These are phyloP conservation scores for Alternaria tenuissima DNA, from an alignment of 2,329 filamentous ascomycete genomes.

Conservation along the genomic window DNA sequence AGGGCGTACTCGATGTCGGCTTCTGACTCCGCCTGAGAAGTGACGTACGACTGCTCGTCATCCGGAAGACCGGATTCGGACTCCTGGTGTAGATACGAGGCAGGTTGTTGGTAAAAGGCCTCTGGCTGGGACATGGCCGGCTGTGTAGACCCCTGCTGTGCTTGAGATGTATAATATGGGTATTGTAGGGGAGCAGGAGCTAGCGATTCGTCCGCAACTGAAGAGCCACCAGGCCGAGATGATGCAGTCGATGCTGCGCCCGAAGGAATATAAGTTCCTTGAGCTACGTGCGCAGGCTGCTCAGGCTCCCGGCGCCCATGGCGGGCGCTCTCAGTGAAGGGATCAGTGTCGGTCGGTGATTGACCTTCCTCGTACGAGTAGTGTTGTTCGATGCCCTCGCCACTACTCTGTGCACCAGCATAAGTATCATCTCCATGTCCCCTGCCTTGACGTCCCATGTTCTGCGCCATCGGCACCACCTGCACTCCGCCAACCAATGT, in stretches of 20 bases:
- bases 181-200: conserved; percentile 39
- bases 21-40: conserved; percentile 46
- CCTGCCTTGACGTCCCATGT: conserved; percentile 58
- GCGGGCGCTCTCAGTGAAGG: conserved; percentile 62
- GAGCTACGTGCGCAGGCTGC: conserved; percentile 37
- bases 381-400: conserved; percentile 50
- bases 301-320: conserved; percentile 43
- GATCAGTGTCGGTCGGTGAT: conserved; percentile 68
- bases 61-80: conserved; percentile 36
- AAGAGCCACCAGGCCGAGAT: conserved; percentile 26
- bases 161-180: conserved; percentile 31
- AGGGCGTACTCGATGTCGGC: conserved; percentile 50
- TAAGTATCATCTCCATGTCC: conserved; percentile 47
- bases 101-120: conserved; percentile 51
- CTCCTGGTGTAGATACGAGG: conserved; percentile 47
- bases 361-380: conserved; percentile 61
- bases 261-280: conserved; percentile 48
- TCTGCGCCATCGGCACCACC: conserved; percentile 89
- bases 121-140: conserved; percentile 45
- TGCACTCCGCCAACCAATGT: conserved; percentile 93
- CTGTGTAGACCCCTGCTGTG: conserved; percentile 31
- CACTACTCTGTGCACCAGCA: conserved; percentile 42
- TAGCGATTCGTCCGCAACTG: conserved; percentile 29
- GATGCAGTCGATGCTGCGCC: conserved; percentile 34
- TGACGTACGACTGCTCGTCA: conserved; percentile 48